phyloP scores from a whole-genome alignment of 129 eudicot species.

The Mikania micrantha region DNA sequence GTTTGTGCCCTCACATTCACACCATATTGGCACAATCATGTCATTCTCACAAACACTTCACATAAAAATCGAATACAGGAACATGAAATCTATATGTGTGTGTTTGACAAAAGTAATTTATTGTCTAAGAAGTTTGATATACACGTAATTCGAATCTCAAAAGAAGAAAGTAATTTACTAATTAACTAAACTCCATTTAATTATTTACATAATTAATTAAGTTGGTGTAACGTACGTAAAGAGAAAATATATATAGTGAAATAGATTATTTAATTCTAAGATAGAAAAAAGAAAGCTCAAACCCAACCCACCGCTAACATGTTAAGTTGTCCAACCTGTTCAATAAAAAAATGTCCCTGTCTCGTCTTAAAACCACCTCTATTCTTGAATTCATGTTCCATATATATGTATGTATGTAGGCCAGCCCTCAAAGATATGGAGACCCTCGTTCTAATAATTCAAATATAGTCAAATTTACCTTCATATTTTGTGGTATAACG shows the following conservation, averaged over 20 bases:
- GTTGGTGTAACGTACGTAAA: background rate
- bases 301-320: slow-evolving; percentile 26
- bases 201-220: too few relatives aligned
- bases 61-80: too few relatives aligned
- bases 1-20: too few relatives aligned
- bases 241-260: background rate
- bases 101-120: too few relatives aligned
- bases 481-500: background rate
- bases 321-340: slow-evolving; percentile 27
- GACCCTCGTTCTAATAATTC: slow-evolving; percentile 9
- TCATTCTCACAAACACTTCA: too few relatives aligned
- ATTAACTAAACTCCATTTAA: too few relatives aligned
- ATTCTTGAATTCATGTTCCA: slow-evolving; percentile 15
- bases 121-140: too few relatives aligned
- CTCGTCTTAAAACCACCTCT: slow-evolving; percentile 21
- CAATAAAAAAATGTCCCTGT: slow-evolving; percentile 11
- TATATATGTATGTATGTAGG: too few relatives aligned
- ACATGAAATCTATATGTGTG: too few relatives aligned
- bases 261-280: slow-evolving; percentile 4
- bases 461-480: background rate
- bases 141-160: too few relatives aligned
- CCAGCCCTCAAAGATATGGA: slow-evolving; percentile 20
- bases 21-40: too few relatives aligned
- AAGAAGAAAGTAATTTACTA: too few relatives aligned
- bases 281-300: slow-evolving; percentile 7